phyloP scores from a whole-genome alignment of 495 filamentous ascomycete species.

The Hypoxylon crocopeplum region DNA sequence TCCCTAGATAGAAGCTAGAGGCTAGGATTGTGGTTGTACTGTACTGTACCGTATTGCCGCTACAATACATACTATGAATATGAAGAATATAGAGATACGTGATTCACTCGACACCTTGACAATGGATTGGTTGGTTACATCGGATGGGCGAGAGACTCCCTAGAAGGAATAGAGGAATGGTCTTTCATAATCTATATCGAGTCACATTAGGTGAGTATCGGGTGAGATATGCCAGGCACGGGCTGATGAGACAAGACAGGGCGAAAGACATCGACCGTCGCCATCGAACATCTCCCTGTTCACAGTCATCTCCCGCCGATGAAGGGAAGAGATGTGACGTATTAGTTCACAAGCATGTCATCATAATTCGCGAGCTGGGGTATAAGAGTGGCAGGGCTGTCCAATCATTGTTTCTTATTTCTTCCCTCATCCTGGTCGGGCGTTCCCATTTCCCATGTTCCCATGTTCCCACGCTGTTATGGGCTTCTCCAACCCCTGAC shows the following conservation, averaged over 20 bases:
- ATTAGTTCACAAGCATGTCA: slow-evolving; percentile 28
- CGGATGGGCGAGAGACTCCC: slow-evolving; percentile 14
- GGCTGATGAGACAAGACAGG: neutral
- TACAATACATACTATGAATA: neutral
- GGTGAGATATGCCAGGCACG: slow-evolving; percentile 19
- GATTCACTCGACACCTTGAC: slow-evolving; percentile 3
- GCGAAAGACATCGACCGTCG: too few relatives aligned
- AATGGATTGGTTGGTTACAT: too few relatives aligned
- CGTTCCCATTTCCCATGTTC: neutral
- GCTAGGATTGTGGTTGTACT: neutral
- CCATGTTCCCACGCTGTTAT: too few relatives aligned
- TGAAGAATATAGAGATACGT: neutral
- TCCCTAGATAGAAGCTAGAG: too few relatives aligned
- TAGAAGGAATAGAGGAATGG: slow-evolving; percentile 11
- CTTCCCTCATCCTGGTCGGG: slow-evolving; percentile 7
- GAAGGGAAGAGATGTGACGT: slow-evolving; percentile 29
- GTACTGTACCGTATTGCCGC: neutral
- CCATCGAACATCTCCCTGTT: too few relatives aligned
- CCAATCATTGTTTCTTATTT: slow-evolving; percentile 22
- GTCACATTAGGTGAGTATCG: neutral
- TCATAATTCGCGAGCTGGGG: slow-evolving; percentile 23
- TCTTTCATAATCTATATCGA: slow-evolving; percentile 9
- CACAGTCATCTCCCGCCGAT: too few relatives aligned
- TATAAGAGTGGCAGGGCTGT: slow-evolving; percentile 31
- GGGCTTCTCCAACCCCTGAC: neutral